Conservation (phyloP, 805 yeast species). For the Soucietia sequanensis region DNA sequence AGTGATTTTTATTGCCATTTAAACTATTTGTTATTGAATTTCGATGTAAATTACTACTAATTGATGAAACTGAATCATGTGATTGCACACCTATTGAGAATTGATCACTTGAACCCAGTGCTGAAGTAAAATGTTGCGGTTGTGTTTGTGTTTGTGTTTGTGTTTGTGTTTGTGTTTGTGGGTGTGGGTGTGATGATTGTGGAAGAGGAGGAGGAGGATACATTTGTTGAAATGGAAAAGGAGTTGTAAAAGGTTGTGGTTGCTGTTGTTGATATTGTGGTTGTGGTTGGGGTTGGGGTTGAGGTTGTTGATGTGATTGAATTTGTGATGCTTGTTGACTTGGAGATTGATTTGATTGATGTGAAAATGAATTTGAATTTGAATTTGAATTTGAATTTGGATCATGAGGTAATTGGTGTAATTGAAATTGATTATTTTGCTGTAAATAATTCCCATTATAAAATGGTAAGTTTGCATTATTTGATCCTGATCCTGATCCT, state of each 20-base stretch:
- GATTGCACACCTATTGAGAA: constrained; percentile 9
- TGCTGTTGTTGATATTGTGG: constrained; percentile 5
- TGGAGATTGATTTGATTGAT: constrained; percentile 1
- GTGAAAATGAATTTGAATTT: constrained; percentile 3
- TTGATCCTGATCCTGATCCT: too few species aligned
- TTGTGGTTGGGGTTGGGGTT: constrained; percentile 4
- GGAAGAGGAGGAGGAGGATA: constrained; percentile 7
- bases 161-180: too few species aligned
- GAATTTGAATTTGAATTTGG: too few species aligned
- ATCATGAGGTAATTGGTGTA: constrained; percentile 5
- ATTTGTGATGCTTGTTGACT: constrained; percentile 2
- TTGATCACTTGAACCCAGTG: constrained; percentile 11
- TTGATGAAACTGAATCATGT: constrained; percentile 9
- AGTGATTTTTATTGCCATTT: constrained; percentile 2
- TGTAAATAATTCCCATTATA: too few species aligned
- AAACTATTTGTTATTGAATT: constrained; percentile 5
- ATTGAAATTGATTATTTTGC: constrained; percentile 1
- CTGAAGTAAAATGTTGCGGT: constrained; percentile 6
- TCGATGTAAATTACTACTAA: constrained; percentile 5
- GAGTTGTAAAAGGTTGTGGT: constrained; percentile 10
- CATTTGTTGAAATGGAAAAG: constrained; percentile 10
- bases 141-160: not conserved
- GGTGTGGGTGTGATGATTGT: too few species aligned
- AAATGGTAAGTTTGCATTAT: too few species aligned
- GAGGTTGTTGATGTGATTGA: constrained; percentile 5